phyloP scores from a whole-genome alignment of 1,284 basidiomycete species.

The Omphalotus olearius region DNA sequence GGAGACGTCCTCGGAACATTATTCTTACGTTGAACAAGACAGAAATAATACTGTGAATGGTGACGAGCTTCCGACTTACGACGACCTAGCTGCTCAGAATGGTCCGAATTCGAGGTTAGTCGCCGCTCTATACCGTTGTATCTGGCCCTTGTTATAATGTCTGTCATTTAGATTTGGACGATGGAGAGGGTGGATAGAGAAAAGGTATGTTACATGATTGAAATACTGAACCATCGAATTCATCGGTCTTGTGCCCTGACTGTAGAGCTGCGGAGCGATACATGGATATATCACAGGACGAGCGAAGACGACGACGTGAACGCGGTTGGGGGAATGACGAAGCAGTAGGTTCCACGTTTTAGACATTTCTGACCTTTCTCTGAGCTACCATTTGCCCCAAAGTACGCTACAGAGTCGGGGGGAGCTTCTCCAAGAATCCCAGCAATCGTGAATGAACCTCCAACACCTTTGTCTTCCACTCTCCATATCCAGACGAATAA shows the following conservation, averaged over 20 bases:
- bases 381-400: background rate
- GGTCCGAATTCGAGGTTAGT: conserved; percentile 72
- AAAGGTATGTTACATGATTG: conserved; percentile 47
- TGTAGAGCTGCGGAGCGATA: conserved; percentile 78
- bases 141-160: conserved; percentile 16
- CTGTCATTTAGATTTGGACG: conserved; percentile 59
- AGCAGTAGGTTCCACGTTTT: conserved; percentile 6
- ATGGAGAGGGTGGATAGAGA: conserved; percentile 83
- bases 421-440: conserved; percentile 9
- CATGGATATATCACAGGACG: conserved; percentile 55
- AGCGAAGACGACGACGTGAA: conserved; percentile 49
- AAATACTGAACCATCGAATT: conserved; percentile 6
- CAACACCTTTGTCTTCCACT: conserved; percentile 17
- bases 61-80: conserved; percentile 70
- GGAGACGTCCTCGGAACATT: conserved; percentile 14
- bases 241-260: background rate
- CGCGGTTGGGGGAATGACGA: conserved; percentile 62
- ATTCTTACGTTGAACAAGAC: conserved; percentile 51
- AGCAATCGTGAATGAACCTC: conserved; percentile 20
- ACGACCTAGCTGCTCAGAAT: conserved; percentile 64
- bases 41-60: conserved; percentile 34
- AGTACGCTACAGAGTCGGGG: conserved; percentile 3
- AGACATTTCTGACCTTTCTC: background rate
- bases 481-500: conserved; percentile 45
- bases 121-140: background rate